Percentiles rank a stretch among this genome's conserved stretches.
These are phyloP conservation scores for Verticillium alfalfae DNA, from an alignment of 2,329 filamentous ascomycete species.

Conservation along the genomic window DNA sequence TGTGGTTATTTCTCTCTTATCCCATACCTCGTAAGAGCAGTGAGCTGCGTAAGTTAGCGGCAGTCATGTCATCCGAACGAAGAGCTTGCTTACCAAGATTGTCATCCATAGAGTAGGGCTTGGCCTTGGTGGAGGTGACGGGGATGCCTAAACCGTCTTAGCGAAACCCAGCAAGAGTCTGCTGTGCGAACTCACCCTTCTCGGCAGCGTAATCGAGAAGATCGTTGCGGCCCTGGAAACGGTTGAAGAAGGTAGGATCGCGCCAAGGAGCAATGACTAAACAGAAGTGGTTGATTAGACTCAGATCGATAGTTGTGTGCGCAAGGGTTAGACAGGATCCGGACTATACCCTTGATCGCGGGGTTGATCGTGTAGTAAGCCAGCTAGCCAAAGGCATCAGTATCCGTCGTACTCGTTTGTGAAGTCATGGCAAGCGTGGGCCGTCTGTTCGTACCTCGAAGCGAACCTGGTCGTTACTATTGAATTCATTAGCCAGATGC, in stretches of 20 bases:
- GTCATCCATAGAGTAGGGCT: conserved; percentile 45
- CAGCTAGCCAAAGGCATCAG: neutral
- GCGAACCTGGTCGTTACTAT: conserved; percentile 20
- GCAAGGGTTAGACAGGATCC: neutral
- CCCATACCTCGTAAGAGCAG: conserved; percentile 56
- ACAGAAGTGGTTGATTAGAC: neutral
- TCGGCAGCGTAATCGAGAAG: conserved; percentile 66
- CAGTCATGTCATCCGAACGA: neutral
- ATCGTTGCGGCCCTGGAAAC: conserved; percentile 66
- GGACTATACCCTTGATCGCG: neutral
- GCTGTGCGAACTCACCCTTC: conserved; percentile 22
- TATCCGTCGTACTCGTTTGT: neutral
- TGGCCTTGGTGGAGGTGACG: conserved; percentile 58
- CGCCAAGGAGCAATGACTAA: conserved; percentile 69
- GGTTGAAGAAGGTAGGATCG: conserved; percentile 62
- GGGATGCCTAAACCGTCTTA: conserved; percentile 50
- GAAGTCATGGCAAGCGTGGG: neutral
- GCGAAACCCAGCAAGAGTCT: neutral
- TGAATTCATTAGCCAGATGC: neutral
- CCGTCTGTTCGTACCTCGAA: neutral
- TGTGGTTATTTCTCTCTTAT: neutral
- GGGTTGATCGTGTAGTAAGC: conserved; percentile 1
- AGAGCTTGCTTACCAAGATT: conserved; percentile 37
- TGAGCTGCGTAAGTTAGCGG: conserved; percentile 56
- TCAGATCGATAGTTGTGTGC: neutral